A percentile compares a stretch with the other conserved stretches of the same genome.
phyloP scores from a whole-genome alignment of 345 rosid genomes.

The Ricinus communis region DNA sequence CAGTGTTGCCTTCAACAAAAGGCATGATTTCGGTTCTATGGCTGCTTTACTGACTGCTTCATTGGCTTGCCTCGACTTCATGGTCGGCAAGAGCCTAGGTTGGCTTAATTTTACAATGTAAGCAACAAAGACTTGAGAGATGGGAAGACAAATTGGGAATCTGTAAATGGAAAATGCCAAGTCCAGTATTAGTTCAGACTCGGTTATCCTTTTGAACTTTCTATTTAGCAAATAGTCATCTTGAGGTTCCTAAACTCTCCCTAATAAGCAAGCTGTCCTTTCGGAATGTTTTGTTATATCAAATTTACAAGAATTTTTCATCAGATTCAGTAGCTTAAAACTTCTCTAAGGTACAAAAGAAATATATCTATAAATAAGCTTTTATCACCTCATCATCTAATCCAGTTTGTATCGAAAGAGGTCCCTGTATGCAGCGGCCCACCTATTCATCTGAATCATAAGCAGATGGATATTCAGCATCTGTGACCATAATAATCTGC shows the following conservation, averaged over 20 bases:
- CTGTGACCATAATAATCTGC: slow-evolving; percentile 48
- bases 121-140: background rate
- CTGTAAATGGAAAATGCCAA: background rate
- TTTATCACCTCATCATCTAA: background rate
- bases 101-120: no score
- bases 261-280: no score
- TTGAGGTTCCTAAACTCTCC: no score
- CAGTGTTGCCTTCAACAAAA: no score
- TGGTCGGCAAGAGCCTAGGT: no score
- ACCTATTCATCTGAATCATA: slow-evolving; percentile 28
- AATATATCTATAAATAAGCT: no score
- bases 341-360: background rate
- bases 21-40: no score
- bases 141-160: background rate
- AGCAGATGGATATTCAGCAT: slow-evolving; percentile 30
- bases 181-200: background rate
- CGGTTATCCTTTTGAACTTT: background rate
- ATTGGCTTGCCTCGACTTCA: no score
- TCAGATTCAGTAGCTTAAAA: background rate
- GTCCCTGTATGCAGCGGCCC: background rate
- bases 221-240: background rate
- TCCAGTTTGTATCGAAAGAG: background rate
- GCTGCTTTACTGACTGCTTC: no score
- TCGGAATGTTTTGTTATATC: background rate
- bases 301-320: background rate